Conservation (phyloP, 164 flowering plant species). For the Piper betle region DNA sequence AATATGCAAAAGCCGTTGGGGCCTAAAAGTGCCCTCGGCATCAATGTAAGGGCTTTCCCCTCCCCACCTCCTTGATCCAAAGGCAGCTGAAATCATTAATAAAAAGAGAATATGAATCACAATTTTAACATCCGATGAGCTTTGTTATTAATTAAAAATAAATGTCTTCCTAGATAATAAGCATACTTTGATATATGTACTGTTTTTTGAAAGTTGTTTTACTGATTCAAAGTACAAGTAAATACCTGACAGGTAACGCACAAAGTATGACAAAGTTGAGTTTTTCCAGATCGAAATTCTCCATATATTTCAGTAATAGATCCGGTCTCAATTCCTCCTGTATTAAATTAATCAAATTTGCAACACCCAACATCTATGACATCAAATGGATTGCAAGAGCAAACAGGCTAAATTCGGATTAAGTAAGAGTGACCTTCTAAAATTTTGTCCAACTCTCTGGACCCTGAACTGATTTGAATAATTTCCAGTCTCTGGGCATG, state of each 20-base stretch:
- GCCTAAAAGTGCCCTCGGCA: conserved; percentile 99
- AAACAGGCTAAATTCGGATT: not conserved
- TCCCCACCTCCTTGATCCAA: conserved; percentile 97
- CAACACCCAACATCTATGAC: not conserved
- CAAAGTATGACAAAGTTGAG: conserved; percentile 91
- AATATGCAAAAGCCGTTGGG: conserved; percentile 82
- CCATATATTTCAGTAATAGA: conserved; percentile 95
- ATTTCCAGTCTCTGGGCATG: conserved; percentile 89
- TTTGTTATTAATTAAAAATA: too few species aligned
- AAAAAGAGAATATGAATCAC: not conserved
- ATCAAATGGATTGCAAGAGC: not conserved
- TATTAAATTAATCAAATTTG: not conserved
- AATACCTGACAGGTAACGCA: conserved; percentile 96
- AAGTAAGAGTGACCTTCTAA: conserved; percentile 45
- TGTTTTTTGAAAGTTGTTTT: too few species aligned
- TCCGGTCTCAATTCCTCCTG: conserved; percentile 94
- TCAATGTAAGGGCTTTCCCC: conserved; percentile 95
- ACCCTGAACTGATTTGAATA: conserved; percentile 86
- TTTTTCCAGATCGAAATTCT: conserved; percentile 92
- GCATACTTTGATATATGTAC: too few species aligned
- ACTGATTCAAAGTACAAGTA: not conserved
- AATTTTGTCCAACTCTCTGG: conserved; percentile 83
- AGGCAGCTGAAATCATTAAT: conserved; percentile 61
- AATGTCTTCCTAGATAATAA: too few species aligned
- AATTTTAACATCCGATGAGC: too few species aligned